A percentile compares a stretch with the other conserved stretches of the same genome.
Conservation (phyloP, 306 rosid genomes). For the Crataegus laevigata region DNA sequence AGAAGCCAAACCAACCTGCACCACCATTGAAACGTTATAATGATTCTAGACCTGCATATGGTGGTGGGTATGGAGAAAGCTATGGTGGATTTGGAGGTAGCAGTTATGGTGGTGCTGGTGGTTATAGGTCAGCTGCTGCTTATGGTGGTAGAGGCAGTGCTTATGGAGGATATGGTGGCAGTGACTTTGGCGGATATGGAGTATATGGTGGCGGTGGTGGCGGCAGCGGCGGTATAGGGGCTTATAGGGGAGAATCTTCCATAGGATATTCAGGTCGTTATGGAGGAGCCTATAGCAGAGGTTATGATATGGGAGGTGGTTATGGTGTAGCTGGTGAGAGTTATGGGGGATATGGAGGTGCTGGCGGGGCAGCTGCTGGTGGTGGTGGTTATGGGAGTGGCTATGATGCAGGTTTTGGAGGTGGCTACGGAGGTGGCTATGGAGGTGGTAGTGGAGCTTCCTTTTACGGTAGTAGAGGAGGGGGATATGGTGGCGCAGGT, state of each 20-base stretch:
- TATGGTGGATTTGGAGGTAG: conserved; percentile 75
- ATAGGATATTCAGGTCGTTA: conserved; percentile 72
- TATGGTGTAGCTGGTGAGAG: conserved; percentile 76
- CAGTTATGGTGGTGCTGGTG: conserved; percentile 48
- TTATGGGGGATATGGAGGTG: conserved; percentile 68
- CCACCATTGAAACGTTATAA: conserved; percentile 75
- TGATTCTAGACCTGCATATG: conserved; percentile 63
- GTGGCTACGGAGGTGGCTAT: conserved; percentile 68
- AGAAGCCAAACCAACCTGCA: conserved; percentile 69
- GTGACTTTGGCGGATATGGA: conserved; percentile 84
- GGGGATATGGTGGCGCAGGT: conserved; percentile 70
- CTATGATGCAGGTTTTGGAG: conserved; percentile 56
- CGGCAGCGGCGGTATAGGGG: conserved; percentile 62
- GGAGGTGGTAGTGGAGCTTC: conserved; percentile 70
- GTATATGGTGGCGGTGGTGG: conserved; percentile 48
- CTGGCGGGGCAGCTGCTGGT: conserved; percentile 40
- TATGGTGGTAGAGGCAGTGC: conserved; percentile 51
- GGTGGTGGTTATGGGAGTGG: conserved; percentile 67
- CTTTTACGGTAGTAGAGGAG: conserved; percentile 88
- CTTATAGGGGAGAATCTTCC: conserved; percentile 78
- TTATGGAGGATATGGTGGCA: conserved; percentile 64
- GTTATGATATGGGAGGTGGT: conserved; percentile 74
- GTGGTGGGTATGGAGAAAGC: conserved; percentile 67
- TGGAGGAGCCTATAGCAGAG: conserved; percentile 76
- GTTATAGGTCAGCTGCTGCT: conserved; percentile 54